Percentiles rank a stretch among this genome's conserved stretches.
Evolutionary conservation across 2,329 filamentous ascomycete genomes (phyloP).

Genomic region (Colletotrichum sp.): DNA sequence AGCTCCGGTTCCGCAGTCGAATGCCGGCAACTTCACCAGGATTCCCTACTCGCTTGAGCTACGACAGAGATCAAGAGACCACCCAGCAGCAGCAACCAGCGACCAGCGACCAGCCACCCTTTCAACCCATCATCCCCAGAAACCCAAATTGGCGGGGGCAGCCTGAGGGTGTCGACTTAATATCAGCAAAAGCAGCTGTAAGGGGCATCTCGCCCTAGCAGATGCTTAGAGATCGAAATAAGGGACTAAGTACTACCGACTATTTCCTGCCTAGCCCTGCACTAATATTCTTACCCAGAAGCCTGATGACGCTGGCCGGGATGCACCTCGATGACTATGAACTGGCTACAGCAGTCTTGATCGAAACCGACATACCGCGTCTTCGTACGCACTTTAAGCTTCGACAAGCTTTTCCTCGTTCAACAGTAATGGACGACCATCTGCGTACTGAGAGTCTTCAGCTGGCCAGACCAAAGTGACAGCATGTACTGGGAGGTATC

Average conservation of each 20-base stretch:
- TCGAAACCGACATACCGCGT: background rate
- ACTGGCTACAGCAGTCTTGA: background rate
- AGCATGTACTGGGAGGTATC: background rate
- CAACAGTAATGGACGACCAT: background rate
- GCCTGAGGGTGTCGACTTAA: slow-evolving; percentile 18
- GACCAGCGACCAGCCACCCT: background rate
- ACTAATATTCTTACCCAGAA: background rate
- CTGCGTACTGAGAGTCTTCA: background rate
- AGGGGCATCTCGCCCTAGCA: slow-evolving; percentile 17
- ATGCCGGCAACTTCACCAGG: background rate
- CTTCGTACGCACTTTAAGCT: background rate
- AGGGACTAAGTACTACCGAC: slow-evolving; percentile 20
- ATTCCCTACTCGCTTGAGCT: background rate
- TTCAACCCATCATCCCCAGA: background rate
- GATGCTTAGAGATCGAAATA: slow-evolving; percentile 26
- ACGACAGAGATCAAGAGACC: background rate
- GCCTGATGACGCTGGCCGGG: background rate
- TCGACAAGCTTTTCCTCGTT: background rate
- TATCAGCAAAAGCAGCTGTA: slow-evolving; percentile 7
- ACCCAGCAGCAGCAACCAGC: background rate
- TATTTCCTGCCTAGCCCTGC: background rate
- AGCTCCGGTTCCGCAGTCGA: slow-evolving; percentile 2
- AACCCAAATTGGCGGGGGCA: background rate
- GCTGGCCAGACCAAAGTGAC: background rate
- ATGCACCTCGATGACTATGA: background rate